Percentiles rank a stretch among this genome's conserved stretches.
phyloP scores from a whole-genome alignment of 192 early-diverging fungal genomes.

The Podila clonocystis region DNA sequence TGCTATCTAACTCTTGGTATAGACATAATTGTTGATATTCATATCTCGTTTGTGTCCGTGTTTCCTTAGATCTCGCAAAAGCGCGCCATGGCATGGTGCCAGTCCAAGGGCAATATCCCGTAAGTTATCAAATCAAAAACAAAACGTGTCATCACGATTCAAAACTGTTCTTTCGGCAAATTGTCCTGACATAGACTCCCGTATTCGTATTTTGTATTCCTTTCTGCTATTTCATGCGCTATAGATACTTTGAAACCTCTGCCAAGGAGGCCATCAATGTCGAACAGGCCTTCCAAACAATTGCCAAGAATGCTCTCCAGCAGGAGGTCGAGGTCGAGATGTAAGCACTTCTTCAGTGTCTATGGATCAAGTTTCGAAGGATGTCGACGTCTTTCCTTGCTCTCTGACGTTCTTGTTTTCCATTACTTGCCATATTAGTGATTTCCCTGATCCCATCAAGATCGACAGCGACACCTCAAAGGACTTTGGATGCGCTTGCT shows the following conservation, averaged over 20 bases:
- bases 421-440: slow-evolving; percentile 53
- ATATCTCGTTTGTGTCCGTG: neutral
- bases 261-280: slow-evolving; percentile 99
- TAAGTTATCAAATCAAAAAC: slow-evolving; percentile 9
- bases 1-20: no score
- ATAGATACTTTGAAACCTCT: slow-evolving; percentile 95
- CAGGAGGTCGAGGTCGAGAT: slow-evolving; percentile 93
- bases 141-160: neutral
- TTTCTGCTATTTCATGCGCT: neutral
- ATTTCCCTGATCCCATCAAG: slow-evolving; percentile 91
- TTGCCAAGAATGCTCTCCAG: slow-evolving; percentile 94
- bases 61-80: slow-evolving; percentile 85
- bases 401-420: no score
- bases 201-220: neutral
- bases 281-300: slow-evolving; percentile 95
- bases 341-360: slow-evolving; percentile 50
- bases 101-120: slow-evolving; percentile 95
- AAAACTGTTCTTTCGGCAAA: neutral
- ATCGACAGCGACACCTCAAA: slow-evolving; percentile 81
- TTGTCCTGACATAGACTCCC: neutral
- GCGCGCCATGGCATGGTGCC: slow-evolving; percentile 95
- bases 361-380: neutral
- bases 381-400: neutral
- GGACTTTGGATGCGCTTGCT: slow-evolving; percentile 76
- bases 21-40: no score